These are phyloP conservation scores for Rhodotorula glutinis DNA, from an alignment of 1,284 basidiomycete species.

Conservation along the genomic window DNA sequence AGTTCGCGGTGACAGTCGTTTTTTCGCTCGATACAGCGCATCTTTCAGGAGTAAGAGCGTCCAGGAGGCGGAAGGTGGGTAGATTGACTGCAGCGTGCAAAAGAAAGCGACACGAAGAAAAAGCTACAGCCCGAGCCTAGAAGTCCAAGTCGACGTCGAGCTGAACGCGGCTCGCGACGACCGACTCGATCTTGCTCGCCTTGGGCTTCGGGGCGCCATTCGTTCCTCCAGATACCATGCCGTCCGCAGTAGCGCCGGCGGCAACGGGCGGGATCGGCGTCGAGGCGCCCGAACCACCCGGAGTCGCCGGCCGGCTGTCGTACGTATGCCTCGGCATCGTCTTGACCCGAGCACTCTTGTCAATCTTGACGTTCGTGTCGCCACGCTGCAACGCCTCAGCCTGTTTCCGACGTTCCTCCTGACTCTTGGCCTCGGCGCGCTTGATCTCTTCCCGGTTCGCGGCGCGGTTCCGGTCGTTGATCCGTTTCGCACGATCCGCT, in stretches of 20 bases:
- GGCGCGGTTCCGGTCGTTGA: slow-evolving; percentile 83
- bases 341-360: slow-evolving; percentile 63
- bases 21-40: no score
- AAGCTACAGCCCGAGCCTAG: slow-evolving; percentile 3
- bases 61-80: no score
- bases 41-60: no score
- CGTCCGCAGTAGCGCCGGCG: not conserved
- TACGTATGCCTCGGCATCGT: slow-evolving; percentile 54
- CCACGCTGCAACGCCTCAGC: slow-evolving; percentile 53
- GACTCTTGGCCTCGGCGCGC: slow-evolving; percentile 64
- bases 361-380: slow-evolving; percentile 53
- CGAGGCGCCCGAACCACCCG: slow-evolving; percentile 8
- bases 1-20: no score
- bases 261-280: slow-evolving; percentile 3
- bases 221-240: not conserved
- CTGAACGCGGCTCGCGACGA: slow-evolving; percentile 26
- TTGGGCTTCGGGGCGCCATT: slow-evolving; percentile 7
- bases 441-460: slow-evolving; percentile 74
- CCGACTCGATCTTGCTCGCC: slow-evolving; percentile 29
- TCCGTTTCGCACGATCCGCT: slow-evolving; percentile 60
- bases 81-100: no score
- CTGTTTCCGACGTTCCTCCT: slow-evolving; percentile 63
- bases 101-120: no score
- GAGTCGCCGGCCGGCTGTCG: slow-evolving; percentile 26
- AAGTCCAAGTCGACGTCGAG: slow-evolving; percentile 40